Percentiles rank a stretch among this genome's conserved stretches.
Conservation (phyloP, 2,329 filamentous ascomycete genomes). For the Ilyonectria sp. region DNA sequence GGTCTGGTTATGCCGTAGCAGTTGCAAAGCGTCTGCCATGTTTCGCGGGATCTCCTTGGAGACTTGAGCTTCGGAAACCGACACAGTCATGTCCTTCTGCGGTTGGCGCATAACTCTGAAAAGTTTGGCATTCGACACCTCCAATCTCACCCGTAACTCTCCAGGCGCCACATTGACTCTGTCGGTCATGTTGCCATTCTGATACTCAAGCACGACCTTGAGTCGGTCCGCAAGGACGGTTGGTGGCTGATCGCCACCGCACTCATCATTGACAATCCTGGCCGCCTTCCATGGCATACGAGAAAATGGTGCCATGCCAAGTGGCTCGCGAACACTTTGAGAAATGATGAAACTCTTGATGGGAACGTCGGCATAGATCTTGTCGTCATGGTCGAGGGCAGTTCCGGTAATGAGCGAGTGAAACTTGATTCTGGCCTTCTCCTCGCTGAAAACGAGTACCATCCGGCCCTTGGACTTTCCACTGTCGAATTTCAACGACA, state of each 20-base stretch:
- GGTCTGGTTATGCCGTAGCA: conserved; percentile 71
- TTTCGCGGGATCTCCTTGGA: conserved; percentile 74
- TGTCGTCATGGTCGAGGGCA: conserved; percentile 77
- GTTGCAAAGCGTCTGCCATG: conserved; percentile 75
- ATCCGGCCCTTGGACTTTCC: conserved; percentile 77
- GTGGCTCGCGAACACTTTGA: conserved; percentile 66
- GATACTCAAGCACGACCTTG: conserved; percentile 81
- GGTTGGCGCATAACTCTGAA: conserved; percentile 79
- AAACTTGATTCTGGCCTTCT: conserved; percentile 78
- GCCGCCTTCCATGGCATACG: conserved; percentile 76
- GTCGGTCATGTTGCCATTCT: conserved; percentile 85
- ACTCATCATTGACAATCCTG: conserved; percentile 81
- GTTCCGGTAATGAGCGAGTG: conserved; percentile 83
- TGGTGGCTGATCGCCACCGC: conserved; percentile 70
- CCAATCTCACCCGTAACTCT: conserved; percentile 78
- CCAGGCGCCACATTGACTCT: conserved; percentile 85
- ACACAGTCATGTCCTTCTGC: conserved; percentile 84
- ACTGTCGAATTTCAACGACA: conserved; percentile 80
- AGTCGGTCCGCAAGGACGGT: conserved; percentile 84
- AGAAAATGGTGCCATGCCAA: conserved; percentile 65
- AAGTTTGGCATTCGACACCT: conserved; percentile 72
- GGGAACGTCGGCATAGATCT: conserved; percentile 78
- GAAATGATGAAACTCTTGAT: conserved; percentile 76
- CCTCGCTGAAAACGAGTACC: conserved; percentile 82
- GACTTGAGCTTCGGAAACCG: conserved; percentile 78